Evolutionary conservation across 495 filamentous ascomycete species (phyloP), one percentile per base, ranked within the genome.

Genomic region (Sabuloglossum arenarium): DNA sequence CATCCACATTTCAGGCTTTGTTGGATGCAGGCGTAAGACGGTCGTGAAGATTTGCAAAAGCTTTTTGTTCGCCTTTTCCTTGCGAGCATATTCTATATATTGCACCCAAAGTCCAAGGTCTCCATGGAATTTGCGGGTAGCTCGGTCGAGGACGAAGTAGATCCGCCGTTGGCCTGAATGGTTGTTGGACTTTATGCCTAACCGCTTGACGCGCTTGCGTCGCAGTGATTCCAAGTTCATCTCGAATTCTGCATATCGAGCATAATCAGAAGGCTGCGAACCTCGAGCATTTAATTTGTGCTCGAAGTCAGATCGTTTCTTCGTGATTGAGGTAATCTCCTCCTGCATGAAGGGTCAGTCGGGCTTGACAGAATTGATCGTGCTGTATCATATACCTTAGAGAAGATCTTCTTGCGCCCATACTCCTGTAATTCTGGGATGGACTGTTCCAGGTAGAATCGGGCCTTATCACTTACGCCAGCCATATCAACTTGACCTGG

Each of bases 241-340:
- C 68, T 98, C 91, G 73, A 88, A 98, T 57, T 84, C 74, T 24
- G 81, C 80, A 71, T 97, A 98, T 62, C 84, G 79, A 43, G 85
- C 78, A 69, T 84, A 98, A 61, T 94, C 87, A 39, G 75, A 66
- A 0, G 86, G 75, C 43, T 77, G 75, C 42, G 81, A 80, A 51
- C 88, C 85, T 9, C 86, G 79, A 14, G 85, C 79, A 60, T 93
- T 85, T 60, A 97, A 73, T 51, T 80, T 82, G 72, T 95, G 88
- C 67, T 98, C 91, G 63, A 88, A 95, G 61, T 88, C 86, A 63
- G 87, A 90, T 57, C 93, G 82, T 63, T 89, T 94, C 64, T 80
- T 80, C 47, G 90, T 78, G 54, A 98, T 88, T 27, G 83, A 79
- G 58, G 76, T 72, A 66, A 97, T 94, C 71, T 97, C 88, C 59